Evolutionary conservation across 345 rosid species (phyloP).

Genomic region (Xanthoceras sorbifolium): DNA sequence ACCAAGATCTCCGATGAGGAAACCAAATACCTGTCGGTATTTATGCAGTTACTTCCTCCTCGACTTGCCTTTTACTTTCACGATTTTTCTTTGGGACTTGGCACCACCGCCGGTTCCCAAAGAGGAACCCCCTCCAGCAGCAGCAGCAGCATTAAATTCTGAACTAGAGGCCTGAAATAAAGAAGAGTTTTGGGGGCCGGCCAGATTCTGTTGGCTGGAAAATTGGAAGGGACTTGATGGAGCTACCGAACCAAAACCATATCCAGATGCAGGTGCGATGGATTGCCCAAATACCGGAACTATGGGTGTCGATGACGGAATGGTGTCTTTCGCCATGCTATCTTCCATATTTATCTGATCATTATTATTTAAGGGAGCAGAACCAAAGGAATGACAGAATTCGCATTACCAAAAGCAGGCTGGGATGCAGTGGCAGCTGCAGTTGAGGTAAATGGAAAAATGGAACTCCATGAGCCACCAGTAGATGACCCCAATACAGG

Average conservation of each 20-base stretch:
- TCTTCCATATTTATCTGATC: conserved; percentile 91
- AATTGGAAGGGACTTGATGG: conserved; percentile 64
- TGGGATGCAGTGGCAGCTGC: conserved; percentile 44
- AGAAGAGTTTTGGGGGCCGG: conserved; percentile 45
- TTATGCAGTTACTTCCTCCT: conserved; percentile 50
- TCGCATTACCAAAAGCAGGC: conserved; percentile 51
- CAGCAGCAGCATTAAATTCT: conserved; percentile 62
- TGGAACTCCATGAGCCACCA: conserved; percentile 42
- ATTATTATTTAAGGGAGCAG: conserved; percentile 49
- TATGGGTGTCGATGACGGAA: conserved; percentile 50
- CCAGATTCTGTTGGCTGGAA: conserved; percentile 53
- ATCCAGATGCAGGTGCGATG: conserved; percentile 35
- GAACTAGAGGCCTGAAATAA: conserved; percentile 70
- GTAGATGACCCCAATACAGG: conserved; percentile 57
- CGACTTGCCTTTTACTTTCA: conserved; percentile 45
- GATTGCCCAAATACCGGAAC: conserved; percentile 54
- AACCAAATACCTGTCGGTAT: neutral
- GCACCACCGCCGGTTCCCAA: conserved; percentile 74
- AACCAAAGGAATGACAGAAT: conserved; percentile 46
- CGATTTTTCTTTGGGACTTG: conserved; percentile 59
- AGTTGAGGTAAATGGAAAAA: conserved; percentile 55
- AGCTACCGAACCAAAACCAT: conserved; percentile 43
- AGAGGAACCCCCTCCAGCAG: conserved; percentile 78
- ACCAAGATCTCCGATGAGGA: neutral
- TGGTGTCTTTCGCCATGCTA: conserved; percentile 95